Conservation (phyloP, 257 asterid species). For the Solanum gracilifrons region DNA sequence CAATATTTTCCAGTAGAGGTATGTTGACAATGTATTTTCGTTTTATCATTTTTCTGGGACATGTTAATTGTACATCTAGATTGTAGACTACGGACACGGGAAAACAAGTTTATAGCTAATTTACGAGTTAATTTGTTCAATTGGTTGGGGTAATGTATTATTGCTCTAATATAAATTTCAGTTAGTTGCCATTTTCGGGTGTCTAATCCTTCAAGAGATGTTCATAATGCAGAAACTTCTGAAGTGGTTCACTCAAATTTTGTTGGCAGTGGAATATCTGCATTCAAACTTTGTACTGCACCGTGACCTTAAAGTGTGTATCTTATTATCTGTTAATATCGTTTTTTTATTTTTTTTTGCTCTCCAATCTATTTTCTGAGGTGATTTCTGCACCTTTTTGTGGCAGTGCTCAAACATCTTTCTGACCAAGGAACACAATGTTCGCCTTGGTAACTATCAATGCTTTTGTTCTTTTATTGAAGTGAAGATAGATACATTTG, state of each 20-base stretch:
- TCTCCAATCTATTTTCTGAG: not conserved
- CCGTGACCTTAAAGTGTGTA: conserved; percentile 83
- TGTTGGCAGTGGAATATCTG: conserved; percentile 91
- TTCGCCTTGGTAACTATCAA: conserved; percentile 73
- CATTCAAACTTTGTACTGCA: conserved; percentile 92
- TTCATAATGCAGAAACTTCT: conserved; percentile 55
- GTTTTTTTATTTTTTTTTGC: not conserved
- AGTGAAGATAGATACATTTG: not conserved
- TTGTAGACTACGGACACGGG: not conserved
- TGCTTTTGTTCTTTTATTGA: not conserved
- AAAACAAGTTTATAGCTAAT: not conserved
- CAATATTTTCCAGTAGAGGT: conserved; percentile 97
- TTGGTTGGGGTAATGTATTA: not conserved
- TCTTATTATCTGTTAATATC: not conserved
- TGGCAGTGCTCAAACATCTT: conserved; percentile 96
- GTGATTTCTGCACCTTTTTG: conserved; percentile 10
- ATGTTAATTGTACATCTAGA: not conserved
- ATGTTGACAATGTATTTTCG: not conserved
- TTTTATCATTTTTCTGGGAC: too few relatives aligned
- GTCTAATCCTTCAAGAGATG: conserved; percentile 7
- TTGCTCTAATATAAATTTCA: not conserved
- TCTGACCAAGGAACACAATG: conserved; percentile 86
- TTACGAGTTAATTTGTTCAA: not conserved
- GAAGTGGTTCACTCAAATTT: conserved; percentile 90
- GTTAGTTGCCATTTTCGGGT: not conserved